Evolutionary conservation across 805 yeast genomes (phyloP).

Genomic region (Sugiyamaella smithiae): DNA sequence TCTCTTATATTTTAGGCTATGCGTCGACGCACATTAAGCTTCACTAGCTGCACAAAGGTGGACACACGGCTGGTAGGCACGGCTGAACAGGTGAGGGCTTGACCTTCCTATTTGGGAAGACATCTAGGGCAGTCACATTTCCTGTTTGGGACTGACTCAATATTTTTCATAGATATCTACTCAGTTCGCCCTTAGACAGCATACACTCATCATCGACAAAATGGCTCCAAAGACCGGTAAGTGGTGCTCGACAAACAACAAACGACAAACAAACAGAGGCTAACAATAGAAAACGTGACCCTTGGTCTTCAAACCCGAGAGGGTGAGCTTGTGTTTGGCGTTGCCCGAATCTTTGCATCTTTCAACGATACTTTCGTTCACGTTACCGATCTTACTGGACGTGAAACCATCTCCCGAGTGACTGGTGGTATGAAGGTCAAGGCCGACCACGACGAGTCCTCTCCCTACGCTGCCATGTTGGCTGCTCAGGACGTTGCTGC

Average conservation of each 20-base stretch:
- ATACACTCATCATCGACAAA: constrained; percentile 9
- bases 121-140: background rate
- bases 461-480: constrained; percentile 99
- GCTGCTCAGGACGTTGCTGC: constrained; percentile 99
- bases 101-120: constrained; percentile 5
- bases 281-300: constrained; percentile 39
- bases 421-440: constrained; percentile 99
- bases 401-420: constrained; percentile 99
- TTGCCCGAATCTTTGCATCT: constrained; percentile 99
- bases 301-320: constrained; percentile 90
- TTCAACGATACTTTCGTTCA: constrained; percentile 99
- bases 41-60: no score
- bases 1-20: no score
- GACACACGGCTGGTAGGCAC: no score
- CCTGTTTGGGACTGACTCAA: constrained; percentile 1
- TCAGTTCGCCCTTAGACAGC: background rate
- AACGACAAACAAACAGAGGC: background rate
- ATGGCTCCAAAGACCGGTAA: constrained; percentile 31
- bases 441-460: constrained; percentile 99
- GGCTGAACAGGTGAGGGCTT: background rate
- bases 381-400: constrained; percentile 98
- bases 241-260: constrained; percentile 10
- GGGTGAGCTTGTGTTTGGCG: constrained; percentile 99
- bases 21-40: no score
- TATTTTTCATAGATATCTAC: background rate